Conservation (phyloP, 805 yeast genomes). For the Kodamaea nitidulidarum region DNA sequence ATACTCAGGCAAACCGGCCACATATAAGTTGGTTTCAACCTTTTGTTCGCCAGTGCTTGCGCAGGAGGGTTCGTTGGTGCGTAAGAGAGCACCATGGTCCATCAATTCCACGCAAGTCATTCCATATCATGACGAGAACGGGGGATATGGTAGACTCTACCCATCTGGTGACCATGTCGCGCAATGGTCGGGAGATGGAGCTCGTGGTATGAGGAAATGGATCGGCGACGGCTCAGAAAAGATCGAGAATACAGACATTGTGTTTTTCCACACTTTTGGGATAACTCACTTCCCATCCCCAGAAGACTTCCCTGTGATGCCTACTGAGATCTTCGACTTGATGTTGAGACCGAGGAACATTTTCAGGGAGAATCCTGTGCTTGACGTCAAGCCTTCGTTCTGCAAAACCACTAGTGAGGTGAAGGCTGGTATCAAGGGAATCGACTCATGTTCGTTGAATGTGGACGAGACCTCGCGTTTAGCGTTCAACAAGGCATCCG, state of each 20-base stretch:
- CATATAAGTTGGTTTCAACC: constrained; percentile 72
- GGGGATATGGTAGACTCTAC: constrained; percentile 56
- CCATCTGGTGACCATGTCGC: constrained; percentile 81
- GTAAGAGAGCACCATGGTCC: constrained; percentile 84
- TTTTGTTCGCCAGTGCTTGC: constrained; percentile 74
- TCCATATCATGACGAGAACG: constrained; percentile 56
- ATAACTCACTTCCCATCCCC: constrained; percentile 85
- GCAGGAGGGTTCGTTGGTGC: constrained; percentile 66
- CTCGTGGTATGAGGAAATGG: constrained; percentile 65
- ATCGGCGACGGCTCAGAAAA: constrained; percentile 55
- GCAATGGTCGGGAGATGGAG: constrained; percentile 69
- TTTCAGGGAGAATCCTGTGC: constrained; percentile 72
- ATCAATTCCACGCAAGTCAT: constrained; percentile 61
- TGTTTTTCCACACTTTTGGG: constrained; percentile 79
- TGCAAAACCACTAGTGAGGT: constrained; percentile 41
- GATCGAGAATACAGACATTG: constrained; percentile 65
- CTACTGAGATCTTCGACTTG: constrained; percentile 74
- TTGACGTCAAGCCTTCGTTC: constrained; percentile 67
- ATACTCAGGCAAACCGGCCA: constrained; percentile 70
- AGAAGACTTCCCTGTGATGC: constrained; percentile 88
- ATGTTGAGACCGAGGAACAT: constrained; percentile 76
- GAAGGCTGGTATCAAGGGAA: constrained; percentile 33
- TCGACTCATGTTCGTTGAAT: constrained; percentile 31
- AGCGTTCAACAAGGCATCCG: constrained; percentile 41
- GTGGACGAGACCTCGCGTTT: constrained; percentile 49